A percentile compares a stretch with the other conserved stretches of the same genome.
Conservation (phyloP, 73 alveolate species). For the Paramecium caudatum region DNA sequence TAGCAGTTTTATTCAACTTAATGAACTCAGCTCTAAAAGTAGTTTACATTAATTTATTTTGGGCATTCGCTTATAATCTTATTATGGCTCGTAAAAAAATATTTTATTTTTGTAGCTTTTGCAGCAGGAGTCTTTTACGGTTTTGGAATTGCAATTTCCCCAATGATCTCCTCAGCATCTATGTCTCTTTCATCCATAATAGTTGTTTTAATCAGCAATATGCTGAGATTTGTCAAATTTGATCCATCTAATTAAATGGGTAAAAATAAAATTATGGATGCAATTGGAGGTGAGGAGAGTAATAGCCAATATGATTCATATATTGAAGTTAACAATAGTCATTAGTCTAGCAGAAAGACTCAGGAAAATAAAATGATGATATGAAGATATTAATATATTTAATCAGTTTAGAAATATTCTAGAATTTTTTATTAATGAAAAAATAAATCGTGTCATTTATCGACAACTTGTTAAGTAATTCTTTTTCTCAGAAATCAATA, state of each 20-base stretch:
- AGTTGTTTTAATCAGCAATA: conserved; percentile 70
- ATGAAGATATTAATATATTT: not conserved
- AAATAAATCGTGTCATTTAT: conserved; percentile 41
- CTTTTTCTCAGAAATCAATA: not conserved
- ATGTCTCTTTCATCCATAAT: conserved; percentile 72
- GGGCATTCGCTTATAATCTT: conserved; percentile 76
- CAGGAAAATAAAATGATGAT: not conserved
- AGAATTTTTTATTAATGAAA: not conserved
- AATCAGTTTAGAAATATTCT: conserved; percentile 33
- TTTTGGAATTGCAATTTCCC: conserved; percentile 70
- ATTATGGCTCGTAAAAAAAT: conserved; percentile 60
- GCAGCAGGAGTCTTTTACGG: conserved; percentile 77
- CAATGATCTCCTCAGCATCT: conserved; percentile 70
- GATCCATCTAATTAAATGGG: conserved; percentile 23
- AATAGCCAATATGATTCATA: conserved; percentile 12
- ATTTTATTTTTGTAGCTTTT: conserved; percentile 33
- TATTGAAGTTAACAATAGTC: not conserved
- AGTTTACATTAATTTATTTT: conserved; percentile 52
- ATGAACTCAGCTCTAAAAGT: conserved; percentile 44
- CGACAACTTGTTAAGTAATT: not conserved
- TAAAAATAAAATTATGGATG: not conserved
- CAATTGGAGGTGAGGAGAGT: not conserved
- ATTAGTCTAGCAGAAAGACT: not conserved
- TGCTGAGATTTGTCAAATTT: conserved; percentile 58
- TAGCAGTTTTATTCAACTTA: conserved; percentile 51